Evolutionary conservation across 2,329 filamentous ascomycete genomes (phyloP).

Genomic region (Colletotrichum sp.): DNA sequence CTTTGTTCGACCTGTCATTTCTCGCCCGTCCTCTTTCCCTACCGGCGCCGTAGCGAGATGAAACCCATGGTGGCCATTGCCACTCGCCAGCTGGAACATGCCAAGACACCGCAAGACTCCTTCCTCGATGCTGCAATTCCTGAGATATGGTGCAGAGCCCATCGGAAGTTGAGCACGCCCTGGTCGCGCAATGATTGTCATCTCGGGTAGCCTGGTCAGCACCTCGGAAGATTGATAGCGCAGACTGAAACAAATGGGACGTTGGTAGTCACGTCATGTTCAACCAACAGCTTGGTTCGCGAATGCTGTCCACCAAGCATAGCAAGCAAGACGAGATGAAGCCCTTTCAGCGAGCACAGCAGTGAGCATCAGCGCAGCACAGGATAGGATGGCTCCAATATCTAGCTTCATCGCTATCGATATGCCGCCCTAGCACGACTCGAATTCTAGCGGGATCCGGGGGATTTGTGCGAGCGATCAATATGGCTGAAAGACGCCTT

Average conservation of each 20-base stretch:
- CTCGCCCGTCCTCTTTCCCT: slow-evolving; percentile 40
- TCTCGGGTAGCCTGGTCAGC: slow-evolving; percentile 60
- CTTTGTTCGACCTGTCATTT: slow-evolving; percentile 67
- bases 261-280: slow-evolving; percentile 22
- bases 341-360: slow-evolving; percentile 49
- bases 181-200: slow-evolving; percentile 50
- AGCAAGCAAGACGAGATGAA: background rate
- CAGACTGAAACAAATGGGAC: slow-evolving; percentile 25
- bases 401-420: slow-evolving; percentile 5
- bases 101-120: slow-evolving; percentile 29
- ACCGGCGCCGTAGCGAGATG: slow-evolving; percentile 24
- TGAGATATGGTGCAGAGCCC: slow-evolving; percentile 31
- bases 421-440: background rate
- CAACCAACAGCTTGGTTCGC: slow-evolving; percentile 6
- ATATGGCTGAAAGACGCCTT: background rate
- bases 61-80: slow-evolving; percentile 12
- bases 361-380: slow-evolving; percentile 48
- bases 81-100: slow-evolving; percentile 8
- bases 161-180: slow-evolving; percentile 64
- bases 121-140: slow-evolving; percentile 29
- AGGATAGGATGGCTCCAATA: slow-evolving; percentile 9
- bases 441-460: background rate
- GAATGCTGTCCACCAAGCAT: background rate
- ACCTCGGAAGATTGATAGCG: slow-evolving; percentile 30
- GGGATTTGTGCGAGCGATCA: background rate